These are phyloP conservation scores for Citrus inodora DNA, from an alignment of 345 rosid genomes.

Conservation along the genomic window DNA sequence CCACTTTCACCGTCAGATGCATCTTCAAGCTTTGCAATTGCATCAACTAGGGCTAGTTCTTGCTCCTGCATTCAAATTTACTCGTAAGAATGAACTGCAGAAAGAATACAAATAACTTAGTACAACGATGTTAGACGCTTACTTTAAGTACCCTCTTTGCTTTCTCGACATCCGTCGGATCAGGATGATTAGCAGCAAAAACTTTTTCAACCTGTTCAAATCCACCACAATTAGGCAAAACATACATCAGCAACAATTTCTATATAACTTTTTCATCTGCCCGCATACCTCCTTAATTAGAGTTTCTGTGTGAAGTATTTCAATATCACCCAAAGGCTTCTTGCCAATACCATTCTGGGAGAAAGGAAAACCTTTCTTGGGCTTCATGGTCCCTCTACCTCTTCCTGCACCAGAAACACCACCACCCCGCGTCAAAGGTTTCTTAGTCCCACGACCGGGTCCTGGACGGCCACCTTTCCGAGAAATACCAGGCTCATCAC, in stretches of 20 bases:
- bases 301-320: conserved; percentile 88
- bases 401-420: conserved; percentile 56
- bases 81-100: conserved; percentile 7
- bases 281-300: conserved; percentile 75
- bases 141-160: conserved; percentile 86
- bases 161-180: conserved; percentile 70
- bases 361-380: conserved; percentile 49
- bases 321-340: conserved; percentile 81
- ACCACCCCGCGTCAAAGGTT: conserved; percentile 68
- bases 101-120: not conserved
- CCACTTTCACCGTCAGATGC: conserved; percentile 98
- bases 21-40: conserved; percentile 88
- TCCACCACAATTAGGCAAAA: conserved; percentile 8
- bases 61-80: conserved; percentile 57
- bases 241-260: conserved; percentile 1
- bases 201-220: conserved; percentile 80
- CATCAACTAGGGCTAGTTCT: conserved; percentile 83
- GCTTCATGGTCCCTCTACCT: conserved; percentile 67
- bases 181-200: conserved; percentile 61
- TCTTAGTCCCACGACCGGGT: conserved; percentile 70
- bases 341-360: conserved; percentile 69
- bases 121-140: conserved; percentile 17
- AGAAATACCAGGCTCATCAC: conserved; percentile 62
- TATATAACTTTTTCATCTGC: not conserved
- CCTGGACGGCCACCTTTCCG: conserved; percentile 79